These are phyloP conservation scores for Globisporangium solare DNA, from an alignment of 352 stramenopile genomes.

Conservation along the genomic window DNA sequence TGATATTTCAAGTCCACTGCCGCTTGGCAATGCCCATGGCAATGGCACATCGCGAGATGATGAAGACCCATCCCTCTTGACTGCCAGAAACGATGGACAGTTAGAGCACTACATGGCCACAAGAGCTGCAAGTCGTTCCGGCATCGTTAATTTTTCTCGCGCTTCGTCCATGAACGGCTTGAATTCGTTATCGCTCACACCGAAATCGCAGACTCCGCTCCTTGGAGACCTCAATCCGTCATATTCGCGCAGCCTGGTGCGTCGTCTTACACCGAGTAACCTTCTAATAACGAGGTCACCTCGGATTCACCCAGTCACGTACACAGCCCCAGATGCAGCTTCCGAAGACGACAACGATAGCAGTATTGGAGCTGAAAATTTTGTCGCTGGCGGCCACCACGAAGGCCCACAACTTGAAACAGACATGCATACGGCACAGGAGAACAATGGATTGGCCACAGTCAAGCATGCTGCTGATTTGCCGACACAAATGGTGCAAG, in stretches of 20 bases:
- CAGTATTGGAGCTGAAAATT: background rate
- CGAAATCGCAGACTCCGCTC: background rate
- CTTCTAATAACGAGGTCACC: background rate
- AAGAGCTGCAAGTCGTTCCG: background rate
- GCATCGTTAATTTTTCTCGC: too few relatives aligned
- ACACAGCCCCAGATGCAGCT: background rate
- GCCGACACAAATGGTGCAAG: conserved; percentile 13
- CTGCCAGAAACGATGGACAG: too few relatives aligned
- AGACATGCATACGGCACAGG: background rate
- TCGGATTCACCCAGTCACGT: conserved; percentile 7
- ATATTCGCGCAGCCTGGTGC: conserved; percentile 4
- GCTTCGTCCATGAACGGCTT: background rate
- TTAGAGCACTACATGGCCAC: background rate
- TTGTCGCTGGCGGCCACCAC: background rate
- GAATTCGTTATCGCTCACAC: background rate
- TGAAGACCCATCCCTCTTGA: too few relatives aligned
- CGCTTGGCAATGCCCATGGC: too few relatives aligned
- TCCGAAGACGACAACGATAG: background rate
- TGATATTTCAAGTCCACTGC: too few relatives aligned
- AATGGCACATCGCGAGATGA: background rate
- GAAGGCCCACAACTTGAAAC: background rate
- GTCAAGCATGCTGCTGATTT: background rate
- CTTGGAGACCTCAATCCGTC: background rate
- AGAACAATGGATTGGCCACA: background rate
- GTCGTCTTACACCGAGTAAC: background rate